A percentile compares a stretch with the other conserved stretches of the same genome.
Evolutionary conservation across 176 grass and related monocot species (phyloP).

Genomic region (Coix lacrymajobi): DNA sequence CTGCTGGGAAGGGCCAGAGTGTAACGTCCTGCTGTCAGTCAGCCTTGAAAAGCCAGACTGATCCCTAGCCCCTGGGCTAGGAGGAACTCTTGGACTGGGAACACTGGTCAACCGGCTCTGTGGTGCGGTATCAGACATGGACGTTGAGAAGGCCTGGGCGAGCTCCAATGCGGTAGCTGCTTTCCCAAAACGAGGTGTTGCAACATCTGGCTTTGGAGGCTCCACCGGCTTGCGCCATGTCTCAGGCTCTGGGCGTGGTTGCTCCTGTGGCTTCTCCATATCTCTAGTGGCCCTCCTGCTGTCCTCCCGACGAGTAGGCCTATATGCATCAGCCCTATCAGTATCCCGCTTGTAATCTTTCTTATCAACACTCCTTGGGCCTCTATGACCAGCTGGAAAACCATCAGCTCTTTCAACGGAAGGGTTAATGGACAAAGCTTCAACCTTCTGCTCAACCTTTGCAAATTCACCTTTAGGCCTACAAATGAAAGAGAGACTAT

Average conservation of each 20-base stretch:
- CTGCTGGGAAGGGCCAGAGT: conserved; percentile 49
- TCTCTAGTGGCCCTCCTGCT: conserved; percentile 44
- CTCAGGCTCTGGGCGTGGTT: conserved; percentile 57
- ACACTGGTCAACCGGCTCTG: conserved; percentile 38
- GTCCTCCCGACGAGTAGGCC: conserved; percentile 50
- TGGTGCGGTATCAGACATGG: conserved; percentile 45
- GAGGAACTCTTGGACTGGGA: conserved; percentile 39
- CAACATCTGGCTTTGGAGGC: conserved; percentile 47
- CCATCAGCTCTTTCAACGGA: conserved; percentile 46
- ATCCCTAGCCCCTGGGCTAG: conserved; percentile 37
- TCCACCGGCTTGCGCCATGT: conserved; percentile 90
- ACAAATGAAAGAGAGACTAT: not conserved
- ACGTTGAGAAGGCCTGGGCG: conserved; percentile 89
- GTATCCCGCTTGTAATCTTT: conserved; percentile 48
- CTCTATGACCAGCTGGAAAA: conserved; percentile 52
- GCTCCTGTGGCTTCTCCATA: conserved; percentile 54
- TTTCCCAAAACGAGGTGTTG: conserved; percentile 59
- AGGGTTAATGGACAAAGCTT: conserved; percentile 37
- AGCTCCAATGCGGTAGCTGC: conserved; percentile 75
- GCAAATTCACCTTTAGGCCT: conserved; percentile 72
- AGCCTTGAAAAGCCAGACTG: conserved; percentile 60
- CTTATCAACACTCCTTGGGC: conserved; percentile 51
- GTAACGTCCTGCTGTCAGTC: conserved; percentile 38
- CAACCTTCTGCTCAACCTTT: conserved; percentile 59
- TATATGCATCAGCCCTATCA: conserved; percentile 47